Evolutionary conservation across 352 stramenopile genomes (phyloP), one percentile per base, ranked within the genome.

Genomic region (Pythium rishiriense): DNA sequence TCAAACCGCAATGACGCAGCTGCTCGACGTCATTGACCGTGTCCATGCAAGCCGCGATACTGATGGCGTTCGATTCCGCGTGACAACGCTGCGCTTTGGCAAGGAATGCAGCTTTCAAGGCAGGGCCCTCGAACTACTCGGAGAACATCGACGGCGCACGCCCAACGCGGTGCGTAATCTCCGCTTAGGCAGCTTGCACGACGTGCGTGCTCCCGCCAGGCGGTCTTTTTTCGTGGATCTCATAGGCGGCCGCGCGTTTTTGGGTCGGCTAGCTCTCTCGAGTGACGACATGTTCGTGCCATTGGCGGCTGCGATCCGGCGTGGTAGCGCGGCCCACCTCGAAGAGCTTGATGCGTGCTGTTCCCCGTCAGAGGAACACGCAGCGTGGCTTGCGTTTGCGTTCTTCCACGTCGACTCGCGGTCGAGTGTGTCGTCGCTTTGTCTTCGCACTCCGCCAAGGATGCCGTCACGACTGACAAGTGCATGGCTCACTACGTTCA

Each of bases 331-430:
- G 4, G 28, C 47, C 0, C 15, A 29, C 7, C 10, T 65, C 9
- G 15, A 46, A 22, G 48, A 65, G 21, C 22, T 65, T 19, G 58
- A 65, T 15, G 48, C 53, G 0, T 10, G 24, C 21, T 58, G 31
- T 17, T 19, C 10, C 0, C 24, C 48, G 48, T 58, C 35, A 17
- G 7, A 21, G 1, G 60, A 67, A 19, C 53, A 47, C 41, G 60
- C 60, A 0, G 65, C 59, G 15, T 85, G 76, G 76, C 72, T 85
- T 48, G 76, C 70, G 19, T 59, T 78, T 29, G 74, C 64, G 21
- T 62, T 78, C 0, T 81, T 85, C 58, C 76, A 85, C 35, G 64
- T 58, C 0, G 74, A 82, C 52, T 77, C 74, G 6, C 37, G 55
- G 5, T 70, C 55, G 1, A 57, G 52, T 17, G 57, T 85, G 12